Percentiles rank a stretch among this genome's conserved stretches.
Evolutionary conservation across 2,329 filamentous ascomycete genomes (phyloP).

Genomic region (Hymenoscyphus fructigenus): DNA sequence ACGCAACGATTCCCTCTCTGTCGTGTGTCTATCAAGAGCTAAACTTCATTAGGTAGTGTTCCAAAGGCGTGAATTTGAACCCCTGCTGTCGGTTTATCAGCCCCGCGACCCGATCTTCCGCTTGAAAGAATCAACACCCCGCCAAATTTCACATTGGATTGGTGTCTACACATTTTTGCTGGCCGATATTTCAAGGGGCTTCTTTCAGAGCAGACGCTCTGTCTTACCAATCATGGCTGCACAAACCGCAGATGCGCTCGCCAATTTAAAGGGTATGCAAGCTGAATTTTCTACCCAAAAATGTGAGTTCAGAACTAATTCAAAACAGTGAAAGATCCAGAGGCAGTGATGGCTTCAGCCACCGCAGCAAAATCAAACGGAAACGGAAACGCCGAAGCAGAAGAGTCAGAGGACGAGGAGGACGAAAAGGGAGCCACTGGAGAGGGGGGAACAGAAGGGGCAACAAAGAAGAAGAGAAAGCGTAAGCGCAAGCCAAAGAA

Average conservation of each 20-base stretch:
- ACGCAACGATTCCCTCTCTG: conserved; percentile 10
- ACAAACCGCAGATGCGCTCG: conserved; percentile 73
- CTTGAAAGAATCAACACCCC: conserved; percentile 2
- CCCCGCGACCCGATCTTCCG: conserved; percentile 3
- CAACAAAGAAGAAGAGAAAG: conserved; percentile 57
- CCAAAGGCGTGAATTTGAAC: not conserved
- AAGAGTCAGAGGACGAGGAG: conserved; percentile 55
- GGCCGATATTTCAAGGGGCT: not conserved
- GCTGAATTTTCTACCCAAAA: conserved; percentile 5
- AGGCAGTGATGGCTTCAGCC: conserved; percentile 32
- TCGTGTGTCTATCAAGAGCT: conserved; percentile 2
- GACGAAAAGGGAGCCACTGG: conserved; percentile 41
- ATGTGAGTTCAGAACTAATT: conserved; percentile 12
- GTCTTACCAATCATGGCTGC: conserved; percentile 29
- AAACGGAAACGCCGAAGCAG: conserved; percentile 34
- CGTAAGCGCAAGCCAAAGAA: conserved; percentile 75
- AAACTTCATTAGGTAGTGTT: not conserved
- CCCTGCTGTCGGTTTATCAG: not conserved
- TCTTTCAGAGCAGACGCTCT: conserved; percentile 8
- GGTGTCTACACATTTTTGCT: not conserved
- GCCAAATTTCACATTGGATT: not conserved
- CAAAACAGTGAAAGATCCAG: conserved; percentile 34
- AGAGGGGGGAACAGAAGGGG: conserved; percentile 41
- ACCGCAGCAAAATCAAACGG: conserved; percentile 30
- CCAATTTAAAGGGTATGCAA: conserved; percentile 78